Evolutionary conservation across 305 asterid species (phyloP).

Genomic region (Salvia sclarea): DNA sequence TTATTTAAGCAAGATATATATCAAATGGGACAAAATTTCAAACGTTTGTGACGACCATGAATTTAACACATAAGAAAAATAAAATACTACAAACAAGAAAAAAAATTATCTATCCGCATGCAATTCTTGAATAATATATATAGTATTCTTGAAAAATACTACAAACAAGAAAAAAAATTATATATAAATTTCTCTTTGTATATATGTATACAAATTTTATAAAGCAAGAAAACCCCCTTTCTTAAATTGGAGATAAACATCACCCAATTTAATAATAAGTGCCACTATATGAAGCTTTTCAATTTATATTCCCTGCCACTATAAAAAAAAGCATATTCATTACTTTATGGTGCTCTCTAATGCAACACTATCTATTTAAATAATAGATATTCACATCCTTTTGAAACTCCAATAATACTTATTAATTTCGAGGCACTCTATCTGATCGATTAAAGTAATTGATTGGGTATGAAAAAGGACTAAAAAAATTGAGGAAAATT

Average conservation of each 20-base stretch:
- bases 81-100: not conserved
- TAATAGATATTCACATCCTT: slow-evolving; percentile 4
- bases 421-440: slow-evolving; percentile 9
- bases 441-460: slow-evolving; percentile 27
- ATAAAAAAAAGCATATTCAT: slow-evolving; percentile 11
- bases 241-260: slow-evolving; percentile 19
- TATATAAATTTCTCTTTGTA: not conserved
- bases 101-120: slow-evolving; percentile 23
- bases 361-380: slow-evolving; percentile 2
- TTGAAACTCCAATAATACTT: not conserved
- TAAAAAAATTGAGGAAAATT: not conserved
- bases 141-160: too few relatives aligned
- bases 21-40: not conserved
- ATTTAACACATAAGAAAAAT: not conserved
- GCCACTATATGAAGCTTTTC: not conserved
- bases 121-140: slow-evolving; percentile 33
- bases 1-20: slow-evolving; percentile 23
- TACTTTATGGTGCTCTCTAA: slow-evolving; percentile 17
- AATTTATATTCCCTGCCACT: not conserved
- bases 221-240: not conserved
- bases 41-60: not conserved
- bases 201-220: too few relatives aligned
- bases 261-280: slow-evolving; percentile 3
- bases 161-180: not conserved
- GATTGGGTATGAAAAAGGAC: slow-evolving; percentile 27